Evolutionary conservation across 805 yeast genomes (phyloP).

Genomic region (Lipomyces mesembrius): DNA sequence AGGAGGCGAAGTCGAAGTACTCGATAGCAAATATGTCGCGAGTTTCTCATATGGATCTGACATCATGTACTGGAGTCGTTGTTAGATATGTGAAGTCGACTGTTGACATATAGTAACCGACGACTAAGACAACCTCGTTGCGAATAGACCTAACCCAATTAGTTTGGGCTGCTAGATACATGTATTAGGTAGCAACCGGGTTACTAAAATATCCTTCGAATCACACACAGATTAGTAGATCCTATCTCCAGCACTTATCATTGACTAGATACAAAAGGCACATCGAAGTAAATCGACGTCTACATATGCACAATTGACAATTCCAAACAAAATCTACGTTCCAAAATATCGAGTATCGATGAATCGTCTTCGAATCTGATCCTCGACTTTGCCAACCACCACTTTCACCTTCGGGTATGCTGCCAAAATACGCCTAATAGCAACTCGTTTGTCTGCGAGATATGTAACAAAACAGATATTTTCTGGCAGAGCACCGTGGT

Average conservation of each 20-base stretch:
- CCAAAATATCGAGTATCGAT: constrained; percentile 37
- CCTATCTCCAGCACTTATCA: background rate
- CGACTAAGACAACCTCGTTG: too few relatives aligned
- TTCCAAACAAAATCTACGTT: constrained; percentile 16
- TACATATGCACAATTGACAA: background rate
- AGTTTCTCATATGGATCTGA: constrained; percentile 21
- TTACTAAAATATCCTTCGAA: too few relatives aligned
- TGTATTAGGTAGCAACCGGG: too few relatives aligned
- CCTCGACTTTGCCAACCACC: constrained; percentile 64
- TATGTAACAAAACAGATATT: constrained; percentile 73
- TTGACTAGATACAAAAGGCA: background rate
- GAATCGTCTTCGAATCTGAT: constrained; percentile 28
- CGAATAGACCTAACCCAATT: too few relatives aligned
- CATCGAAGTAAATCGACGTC: background rate
- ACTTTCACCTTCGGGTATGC: constrained; percentile 75
- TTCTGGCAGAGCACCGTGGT: constrained; percentile 68
- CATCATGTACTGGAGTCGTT: background rate
- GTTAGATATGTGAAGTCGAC: background rate
- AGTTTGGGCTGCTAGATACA: too few relatives aligned
- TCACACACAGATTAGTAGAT: too few relatives aligned
- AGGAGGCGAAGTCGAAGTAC: constrained; percentile 12
- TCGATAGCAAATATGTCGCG: constrained; percentile 11
- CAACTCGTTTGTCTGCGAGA: constrained; percentile 72
- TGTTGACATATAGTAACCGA: too few relatives aligned
- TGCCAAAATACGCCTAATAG: constrained; percentile 68